These are phyloP conservation scores for Podaxis rugospora DNA, from an alignment of 768 basidiomycete genomes.

Conservation along the genomic window DNA sequence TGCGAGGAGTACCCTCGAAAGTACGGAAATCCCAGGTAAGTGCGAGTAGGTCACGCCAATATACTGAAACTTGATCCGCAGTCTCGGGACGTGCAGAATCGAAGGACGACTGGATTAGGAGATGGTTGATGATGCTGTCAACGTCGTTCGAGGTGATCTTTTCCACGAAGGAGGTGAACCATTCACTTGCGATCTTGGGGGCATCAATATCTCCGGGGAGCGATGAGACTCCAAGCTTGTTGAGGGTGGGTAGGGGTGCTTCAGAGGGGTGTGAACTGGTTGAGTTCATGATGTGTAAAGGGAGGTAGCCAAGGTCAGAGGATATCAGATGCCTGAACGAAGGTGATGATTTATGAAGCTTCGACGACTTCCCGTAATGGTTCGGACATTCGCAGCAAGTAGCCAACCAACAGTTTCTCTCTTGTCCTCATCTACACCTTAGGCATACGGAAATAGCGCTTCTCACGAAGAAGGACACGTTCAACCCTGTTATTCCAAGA, in stretches of 20 bases:
- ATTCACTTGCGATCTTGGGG: slow-evolving; percentile 19
- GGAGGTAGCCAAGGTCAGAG: not conserved
- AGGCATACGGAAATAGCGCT: not conserved
- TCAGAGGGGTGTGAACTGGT: slow-evolving; percentile 17
- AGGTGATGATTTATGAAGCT: not conserved
- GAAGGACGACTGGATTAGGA: slow-evolving; percentile 25
- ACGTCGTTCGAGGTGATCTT: slow-evolving; percentile 4
- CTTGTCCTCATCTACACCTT: not conserved
- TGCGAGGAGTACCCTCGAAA: slow-evolving; percentile 37
- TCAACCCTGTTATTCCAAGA: not conserved
- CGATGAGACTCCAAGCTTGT: slow-evolving; percentile 23
- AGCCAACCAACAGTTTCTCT: not conserved
- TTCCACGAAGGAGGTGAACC: slow-evolving; percentile 23
- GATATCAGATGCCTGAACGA: not conserved
- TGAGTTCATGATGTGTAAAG: not conserved
- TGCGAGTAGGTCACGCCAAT: slow-evolving; percentile 57
- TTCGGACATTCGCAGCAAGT: not conserved
- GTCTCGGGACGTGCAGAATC: slow-evolving; percentile 19
- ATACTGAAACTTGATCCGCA: slow-evolving; percentile 17
- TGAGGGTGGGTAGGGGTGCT: slow-evolving; percentile 24
- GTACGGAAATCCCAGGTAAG: slow-evolving; percentile 65
- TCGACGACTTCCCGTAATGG: not conserved
- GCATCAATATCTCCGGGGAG: slow-evolving; percentile 30
- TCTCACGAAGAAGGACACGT: not conserved
- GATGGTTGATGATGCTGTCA: slow-evolving; percentile 22